Percentiles rank a stretch among this genome's conserved stretches.
These are phyloP conservation scores for Lignosus rhinocerotis DNA, from an alignment of 1,284 basidiomycete genomes.

Conservation along the genomic window DNA sequence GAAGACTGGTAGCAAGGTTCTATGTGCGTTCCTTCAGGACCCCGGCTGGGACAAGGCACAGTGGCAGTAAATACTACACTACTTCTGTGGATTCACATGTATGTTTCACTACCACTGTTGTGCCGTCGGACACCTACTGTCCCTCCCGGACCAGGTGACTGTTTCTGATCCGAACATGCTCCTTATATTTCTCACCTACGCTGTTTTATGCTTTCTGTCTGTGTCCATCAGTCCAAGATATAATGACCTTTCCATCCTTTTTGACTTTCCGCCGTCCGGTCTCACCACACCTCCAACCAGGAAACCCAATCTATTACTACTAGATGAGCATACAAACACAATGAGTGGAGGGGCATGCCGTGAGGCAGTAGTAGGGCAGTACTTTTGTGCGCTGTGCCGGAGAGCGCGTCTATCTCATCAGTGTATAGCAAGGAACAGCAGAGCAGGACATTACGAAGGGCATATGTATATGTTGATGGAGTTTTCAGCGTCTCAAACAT, in stretches of 20 bases:
- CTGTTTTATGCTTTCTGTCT: constrained; percentile 8
- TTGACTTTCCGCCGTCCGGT: background rate
- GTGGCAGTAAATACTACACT: constrained; percentile 42
- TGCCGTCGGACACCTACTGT: background rate
- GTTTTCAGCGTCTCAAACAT: constrained; percentile 49
- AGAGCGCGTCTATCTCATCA: constrained; percentile 18
- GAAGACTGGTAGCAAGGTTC: constrained; percentile 95
- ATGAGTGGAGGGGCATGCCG: constrained; percentile 16
- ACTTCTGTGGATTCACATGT: background rate
- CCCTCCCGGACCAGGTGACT: background rate
- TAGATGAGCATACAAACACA: constrained; percentile 8
- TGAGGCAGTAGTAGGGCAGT: constrained; percentile 3
- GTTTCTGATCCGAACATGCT: constrained; percentile 5
- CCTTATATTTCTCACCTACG: background rate
- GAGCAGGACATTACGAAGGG: background rate
- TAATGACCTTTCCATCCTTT: background rate
- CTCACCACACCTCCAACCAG: background rate
- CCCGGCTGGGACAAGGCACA: constrained; percentile 81
- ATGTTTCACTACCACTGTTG: background rate
- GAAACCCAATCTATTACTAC: constrained; percentile 14
- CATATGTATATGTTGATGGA: background rate
- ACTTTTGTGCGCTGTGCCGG: constrained; percentile 12
- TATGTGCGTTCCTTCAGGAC: constrained; percentile 96
- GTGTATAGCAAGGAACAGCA: constrained; percentile 1
- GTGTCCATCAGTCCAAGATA: background rate